Percentiles rank a stretch among this genome's conserved stretches.
phyloP scores from a whole-genome alignment of 225 moss, liverwort and hornwort genomes.

The Sphagnum contortum region DNA sequence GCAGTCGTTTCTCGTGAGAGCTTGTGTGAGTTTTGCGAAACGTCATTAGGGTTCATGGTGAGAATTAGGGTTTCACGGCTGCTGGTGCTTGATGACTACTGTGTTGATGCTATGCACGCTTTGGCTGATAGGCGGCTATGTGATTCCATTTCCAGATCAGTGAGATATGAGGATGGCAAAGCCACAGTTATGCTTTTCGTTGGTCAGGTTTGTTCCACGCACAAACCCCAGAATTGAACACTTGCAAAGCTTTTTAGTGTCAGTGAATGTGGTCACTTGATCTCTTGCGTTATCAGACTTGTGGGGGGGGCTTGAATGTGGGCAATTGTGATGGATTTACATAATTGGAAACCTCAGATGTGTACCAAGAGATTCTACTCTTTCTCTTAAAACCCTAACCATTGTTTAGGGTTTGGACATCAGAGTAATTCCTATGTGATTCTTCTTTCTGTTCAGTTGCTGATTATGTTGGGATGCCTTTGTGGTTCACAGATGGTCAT shows the following conservation, averaged over 20 bases:
- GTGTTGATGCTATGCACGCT: no score
- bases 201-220: conserved; percentile 28
- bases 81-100: no score
- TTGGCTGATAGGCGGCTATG: no score
- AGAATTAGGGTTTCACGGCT: no score
- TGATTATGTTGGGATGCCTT: neutral
- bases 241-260: neutral
- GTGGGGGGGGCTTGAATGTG: neutral
- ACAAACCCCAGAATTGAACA: neutral
- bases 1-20: no score
- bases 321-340: neutral
- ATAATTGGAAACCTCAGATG: neutral
- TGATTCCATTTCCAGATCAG: conserved; percentile 21
- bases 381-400: neutral
- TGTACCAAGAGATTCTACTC: neutral
- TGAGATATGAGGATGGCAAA: conserved; percentile 19
- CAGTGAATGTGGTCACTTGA: neutral
- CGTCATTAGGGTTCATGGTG: no score
- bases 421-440: neutral
- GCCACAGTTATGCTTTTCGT: conserved; percentile 34
- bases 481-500: conserved; percentile 41
- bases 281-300: no score
- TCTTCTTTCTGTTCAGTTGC: neutral
- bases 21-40: no score
- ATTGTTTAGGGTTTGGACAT: neutral